Percentiles rank a stretch among this genome's conserved stretches.
Evolutionary conservation across 2,329 filamentous ascomycete species (phyloP).

Genomic region (Penicillium brevicompactum): DNA sequence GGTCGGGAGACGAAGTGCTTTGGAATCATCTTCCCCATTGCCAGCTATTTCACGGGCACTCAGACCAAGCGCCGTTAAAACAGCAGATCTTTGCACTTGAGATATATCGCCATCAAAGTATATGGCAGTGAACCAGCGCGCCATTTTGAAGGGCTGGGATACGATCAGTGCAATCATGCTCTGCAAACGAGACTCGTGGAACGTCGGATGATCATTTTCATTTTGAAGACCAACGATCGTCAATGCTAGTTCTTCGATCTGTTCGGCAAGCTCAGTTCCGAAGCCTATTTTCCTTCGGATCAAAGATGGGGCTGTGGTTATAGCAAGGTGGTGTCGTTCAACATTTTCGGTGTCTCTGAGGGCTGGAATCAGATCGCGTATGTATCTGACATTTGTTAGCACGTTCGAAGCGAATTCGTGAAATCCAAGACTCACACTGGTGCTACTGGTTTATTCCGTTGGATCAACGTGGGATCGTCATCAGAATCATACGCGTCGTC

Average conservation of each 20-base stretch:
- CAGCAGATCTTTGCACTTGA: conserved; percentile 75
- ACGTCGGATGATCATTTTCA: conserved; percentile 77
- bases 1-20: conserved; percentile 33
- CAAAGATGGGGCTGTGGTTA: conserved; percentile 74
- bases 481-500: conserved; percentile 90
- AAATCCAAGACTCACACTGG: conserved; percentile 63
- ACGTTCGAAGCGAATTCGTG: background rate
- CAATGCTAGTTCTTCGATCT: conserved; percentile 77
- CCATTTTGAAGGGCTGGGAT: conserved; percentile 75
- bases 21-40: conserved; percentile 60
- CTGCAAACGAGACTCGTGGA: conserved; percentile 74
- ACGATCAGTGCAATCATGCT: conserved; percentile 80
- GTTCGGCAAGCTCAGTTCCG: conserved; percentile 82
- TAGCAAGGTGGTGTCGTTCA: conserved; percentile 78
- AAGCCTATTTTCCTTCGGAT: conserved; percentile 88
- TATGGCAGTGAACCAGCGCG: conserved; percentile 77
- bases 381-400: conserved; percentile 57
- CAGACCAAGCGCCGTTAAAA: conserved; percentile 81
- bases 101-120: conserved; percentile 95
- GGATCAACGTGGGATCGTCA: conserved; percentile 85
- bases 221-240: conserved; percentile 80
- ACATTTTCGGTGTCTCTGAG: conserved; percentile 81
- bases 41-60: conserved; percentile 84
- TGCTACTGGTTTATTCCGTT: conserved; percentile 76
- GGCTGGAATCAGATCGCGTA: conserved; percentile 78